phyloP scores from a whole-genome alignment of 306 rosid species.

The Fragaria vesca region DNA sequence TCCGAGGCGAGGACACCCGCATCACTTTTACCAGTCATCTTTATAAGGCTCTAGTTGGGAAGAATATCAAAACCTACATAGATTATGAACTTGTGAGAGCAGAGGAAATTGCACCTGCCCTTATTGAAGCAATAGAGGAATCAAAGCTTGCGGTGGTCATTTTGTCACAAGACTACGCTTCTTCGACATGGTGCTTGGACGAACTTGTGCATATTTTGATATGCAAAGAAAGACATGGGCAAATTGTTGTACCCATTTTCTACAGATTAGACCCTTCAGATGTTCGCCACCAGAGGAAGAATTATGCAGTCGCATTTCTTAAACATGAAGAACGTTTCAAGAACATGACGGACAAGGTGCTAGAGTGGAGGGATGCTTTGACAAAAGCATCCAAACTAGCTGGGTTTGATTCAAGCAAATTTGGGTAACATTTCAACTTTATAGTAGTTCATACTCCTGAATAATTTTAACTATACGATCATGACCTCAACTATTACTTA shows the following conservation, averaged over 20 bases:
- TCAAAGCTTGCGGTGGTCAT: background rate
- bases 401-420: background rate
- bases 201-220: conserved; percentile 5
- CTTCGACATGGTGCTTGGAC: background rate
- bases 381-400: background rate
- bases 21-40: conserved; percentile 9
- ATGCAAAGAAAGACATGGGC: background rate
- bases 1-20: conserved; percentile 3
- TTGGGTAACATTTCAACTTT: background rate
- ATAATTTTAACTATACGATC: too few species aligned
- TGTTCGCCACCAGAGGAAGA: too few species aligned
- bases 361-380: conserved; percentile 4
- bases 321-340: background rate
- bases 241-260: background rate
- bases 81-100: background rate
- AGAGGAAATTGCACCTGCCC: background rate
- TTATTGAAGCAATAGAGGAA: background rate
- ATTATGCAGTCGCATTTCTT: background rate
- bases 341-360: background rate
- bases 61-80: background rate
- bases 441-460: too few species aligned
- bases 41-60: background rate
- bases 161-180: background rate
- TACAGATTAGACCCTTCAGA: background rate
- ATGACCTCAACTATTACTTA: too few species aligned